Conservation (phyloP, 1,139 yeast species). For the Diutina neorugosa region DNA sequence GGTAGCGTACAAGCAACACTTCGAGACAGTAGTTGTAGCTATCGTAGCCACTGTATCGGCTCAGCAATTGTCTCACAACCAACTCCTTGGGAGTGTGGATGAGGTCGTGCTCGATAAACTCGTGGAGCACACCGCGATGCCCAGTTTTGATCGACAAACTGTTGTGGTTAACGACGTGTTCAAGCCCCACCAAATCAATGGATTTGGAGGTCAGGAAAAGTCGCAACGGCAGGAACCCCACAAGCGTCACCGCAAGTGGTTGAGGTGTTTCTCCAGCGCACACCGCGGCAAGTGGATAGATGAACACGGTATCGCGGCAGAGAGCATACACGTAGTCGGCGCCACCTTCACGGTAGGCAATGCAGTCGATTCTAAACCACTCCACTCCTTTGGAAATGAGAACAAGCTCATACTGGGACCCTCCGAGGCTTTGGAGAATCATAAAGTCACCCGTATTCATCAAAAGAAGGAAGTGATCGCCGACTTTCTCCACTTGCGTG, state of each 20-base stretch:
- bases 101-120: constrained; percentile 28
- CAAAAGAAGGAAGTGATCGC: constrained; percentile 25
- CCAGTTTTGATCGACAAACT: background rate
- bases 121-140: constrained; percentile 19
- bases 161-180: background rate
- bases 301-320: background rate
- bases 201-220: background rate
- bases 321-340: constrained; percentile 23
- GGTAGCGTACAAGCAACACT: constrained; percentile 23
- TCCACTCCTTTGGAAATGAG: background rate
- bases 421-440: constrained; percentile 21
- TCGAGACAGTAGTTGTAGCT: constrained; percentile 30
- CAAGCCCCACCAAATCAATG: background rate
- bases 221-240: background rate
- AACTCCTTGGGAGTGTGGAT: constrained; percentile 11
- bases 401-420: background rate
- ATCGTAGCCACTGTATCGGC: constrained; percentile 18
- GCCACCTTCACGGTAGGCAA: constrained; percentile 6
- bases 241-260: background rate
- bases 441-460: constrained; percentile 27
- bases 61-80: constrained; percentile 10
- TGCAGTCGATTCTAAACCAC: constrained; percentile 4
- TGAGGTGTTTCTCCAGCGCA: background rate
- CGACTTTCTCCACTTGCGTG: constrained; percentile 17
- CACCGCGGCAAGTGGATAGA: background rate